Conservation (phyloP, 2,329 filamentous ascomycete genomes). For the Verticillium klebahnii region DNA sequence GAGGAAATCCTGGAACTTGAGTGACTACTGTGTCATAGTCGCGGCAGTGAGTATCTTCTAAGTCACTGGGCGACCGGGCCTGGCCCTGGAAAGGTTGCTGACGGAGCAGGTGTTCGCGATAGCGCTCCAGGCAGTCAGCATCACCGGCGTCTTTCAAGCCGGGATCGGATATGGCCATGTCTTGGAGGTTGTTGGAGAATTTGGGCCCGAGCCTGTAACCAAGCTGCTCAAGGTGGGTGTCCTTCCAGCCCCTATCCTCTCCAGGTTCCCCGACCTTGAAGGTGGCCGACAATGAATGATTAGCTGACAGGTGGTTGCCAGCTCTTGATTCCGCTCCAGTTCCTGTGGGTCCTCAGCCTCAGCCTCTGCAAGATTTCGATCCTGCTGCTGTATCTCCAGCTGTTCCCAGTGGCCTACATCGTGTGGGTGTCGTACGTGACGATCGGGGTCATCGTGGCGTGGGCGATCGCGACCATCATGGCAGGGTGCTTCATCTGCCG, state of each 20-base stretch:
- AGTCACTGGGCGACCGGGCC: no score
- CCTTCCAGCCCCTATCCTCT: not conserved
- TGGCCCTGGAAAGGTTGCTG: not conserved
- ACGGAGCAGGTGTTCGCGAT: not conserved
- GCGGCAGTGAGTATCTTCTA: slow-evolving; percentile 2
- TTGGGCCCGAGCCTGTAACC: not conserved
- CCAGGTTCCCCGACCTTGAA: not conserved
- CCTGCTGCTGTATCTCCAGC: slow-evolving; percentile 2
- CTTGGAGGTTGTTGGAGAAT: not conserved
- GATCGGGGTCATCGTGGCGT: slow-evolving; percentile 19
- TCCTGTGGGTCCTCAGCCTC: slow-evolving; percentile 24
- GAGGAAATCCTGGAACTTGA: slow-evolving; percentile 3
- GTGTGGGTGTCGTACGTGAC: slow-evolving; percentile 17
- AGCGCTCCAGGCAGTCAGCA: not conserved
- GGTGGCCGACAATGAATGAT: no score
- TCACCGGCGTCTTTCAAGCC: not conserved
- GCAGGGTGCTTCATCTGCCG: slow-evolving; percentile 27
- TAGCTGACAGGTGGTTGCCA: not conserved
- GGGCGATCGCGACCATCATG: slow-evolving; percentile 22
- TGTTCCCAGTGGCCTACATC: slow-evolving; percentile 21
- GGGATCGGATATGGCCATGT: not conserved
- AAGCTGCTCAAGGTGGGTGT: not conserved
- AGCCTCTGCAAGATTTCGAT: slow-evolving; percentile 22
- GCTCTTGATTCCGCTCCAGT: slow-evolving; percentile 19
- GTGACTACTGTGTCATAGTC: slow-evolving; percentile 8